Percentiles rank a stretch among this genome's conserved stretches.
Evolutionary conservation across 2,329 filamentous ascomycete species (phyloP).

Genomic region (Fusarium caatingaense): DNA sequence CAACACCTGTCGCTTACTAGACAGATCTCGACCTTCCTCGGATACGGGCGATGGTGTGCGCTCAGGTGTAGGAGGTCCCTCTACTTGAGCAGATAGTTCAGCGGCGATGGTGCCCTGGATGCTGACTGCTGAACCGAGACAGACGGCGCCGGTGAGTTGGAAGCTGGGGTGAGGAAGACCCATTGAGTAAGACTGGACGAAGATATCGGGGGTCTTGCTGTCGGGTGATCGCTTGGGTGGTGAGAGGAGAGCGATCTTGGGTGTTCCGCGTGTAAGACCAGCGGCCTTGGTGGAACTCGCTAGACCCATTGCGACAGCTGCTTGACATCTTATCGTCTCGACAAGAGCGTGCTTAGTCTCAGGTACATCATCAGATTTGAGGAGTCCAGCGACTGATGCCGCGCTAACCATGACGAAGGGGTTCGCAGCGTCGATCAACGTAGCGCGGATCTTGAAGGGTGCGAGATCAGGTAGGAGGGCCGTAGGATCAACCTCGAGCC

Average conservation of each 20-base stretch:
- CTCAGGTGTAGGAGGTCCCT: constrained; percentile 21
- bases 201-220: constrained; percentile 50
- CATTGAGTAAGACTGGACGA: constrained; percentile 61
- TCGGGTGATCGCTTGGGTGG: background rate
- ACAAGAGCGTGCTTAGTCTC: constrained; percentile 47
- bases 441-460: constrained; percentile 48
- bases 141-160: constrained; percentile 64
- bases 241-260: constrained; percentile 68
- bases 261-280: constrained; percentile 51
- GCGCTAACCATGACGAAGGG: constrained; percentile 62
- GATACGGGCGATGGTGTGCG: constrained; percentile 35
- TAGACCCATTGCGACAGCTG: constrained; percentile 69
- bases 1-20: background rate
- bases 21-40: background rate
- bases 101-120: constrained; percentile 56
- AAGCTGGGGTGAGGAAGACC: constrained; percentile 63
- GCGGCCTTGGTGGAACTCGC: constrained; percentile 53
- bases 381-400: constrained; percentile 32
- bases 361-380: constrained; percentile 3
- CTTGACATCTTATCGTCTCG: constrained; percentile 64
- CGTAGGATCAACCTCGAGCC: constrained; percentile 49
- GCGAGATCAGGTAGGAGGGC: constrained; percentile 34
- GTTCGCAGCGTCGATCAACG: constrained; percentile 53
- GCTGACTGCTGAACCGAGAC: constrained; percentile 58
- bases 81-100: constrained; percentile 17